Base-by-base conservation (phyloP, 2,329 filamentous ascomycete genomes). In the Sordariomycetes sp. region DNA sequence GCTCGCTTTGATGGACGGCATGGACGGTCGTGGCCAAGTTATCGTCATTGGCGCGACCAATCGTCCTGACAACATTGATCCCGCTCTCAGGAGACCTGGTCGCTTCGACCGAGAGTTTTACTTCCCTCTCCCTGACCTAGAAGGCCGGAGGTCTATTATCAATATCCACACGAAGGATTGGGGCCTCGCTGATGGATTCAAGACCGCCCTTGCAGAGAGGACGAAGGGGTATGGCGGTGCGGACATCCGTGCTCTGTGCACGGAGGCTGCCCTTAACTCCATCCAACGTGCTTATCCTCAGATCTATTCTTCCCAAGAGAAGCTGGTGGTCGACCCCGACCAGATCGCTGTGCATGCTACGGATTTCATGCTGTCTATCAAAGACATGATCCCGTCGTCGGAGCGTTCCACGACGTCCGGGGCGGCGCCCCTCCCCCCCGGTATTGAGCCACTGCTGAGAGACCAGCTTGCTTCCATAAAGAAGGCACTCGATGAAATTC, bases 11-110 rank as follows among this genome's bases (percentile, higher is more conserved):
- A 97, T 97, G 92, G 92, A 97, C 71, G 92, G 92, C 62, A 97
- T 97, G 92, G 93, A 97, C 67, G 92, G 91, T n/a, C 87, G 92
- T 69, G 93, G 93, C 34, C 94, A 99, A 71, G 94, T 99, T 61
- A 96, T 99, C 68, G 92, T 99, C 40, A 97, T 99, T 66, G 94
- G 94, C 63, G 94, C 94, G n/a, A 99, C 93, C 59, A 99, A 99
- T 70, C 85, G 93, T 63, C 93, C 94, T 0, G 93, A 97, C 71
- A 96, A 94, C 57, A 92, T 99, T 61, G 93, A 99, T 70, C 93
- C 93, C 64, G 93, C 93, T n/a, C 79, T 99, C 60, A 87, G 94
- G 61, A 86, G 93, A 55, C 93, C 94, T 22, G 95, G 94, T 51
- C 88, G 94, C 56, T 99, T 99, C 67, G 94, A 99, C 69, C 81